Base-by-base conservation (phyloP, 179 eudicot genomes). In the Actinidia arguta region DNA sequence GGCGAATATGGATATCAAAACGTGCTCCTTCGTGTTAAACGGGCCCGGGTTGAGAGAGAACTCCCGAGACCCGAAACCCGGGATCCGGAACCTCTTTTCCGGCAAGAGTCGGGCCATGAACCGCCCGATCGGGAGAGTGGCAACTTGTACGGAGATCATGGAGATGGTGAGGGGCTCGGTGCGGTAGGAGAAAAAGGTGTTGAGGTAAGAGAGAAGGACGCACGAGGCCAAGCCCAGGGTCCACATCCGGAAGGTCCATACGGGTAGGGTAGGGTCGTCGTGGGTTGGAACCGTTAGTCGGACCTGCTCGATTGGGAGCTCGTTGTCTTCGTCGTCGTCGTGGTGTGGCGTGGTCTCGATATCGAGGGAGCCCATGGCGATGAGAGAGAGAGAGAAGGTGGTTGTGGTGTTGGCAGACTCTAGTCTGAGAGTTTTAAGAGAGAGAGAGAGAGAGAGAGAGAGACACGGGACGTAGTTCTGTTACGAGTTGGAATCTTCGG, bases 171-270 rank as follows among this genome's bases (percentile, higher is more conserved):
- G 84, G 4, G 94, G 94, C 70, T 90, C 88, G 4, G 82, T 80
- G 17, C 93, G 89, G 86, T 93, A 94, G 5, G 81, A 27, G 82
- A 93, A 94, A 86, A 93, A 94, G 0, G 89, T 89, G 86, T 94
- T 91, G 66, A 94, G 83, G 80, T 91, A 91, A 0, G 98, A 94
- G 24, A 94, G 85, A 4, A 93, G 80, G 0, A 80, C 75, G 73
- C 94, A 93, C 1, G 98, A 94, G 22, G 87, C 0, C 2, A 92
- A 74, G 0, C 96, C 98, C 47, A 94, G 58, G 20, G 85, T 24
- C 96, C 98, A 94, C 93, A 93, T 92, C 2, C 98, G 85, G 74
- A 94, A 94, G 0, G 96, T 94, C 96, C 94, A 91, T 51, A 94
- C 94, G 18, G 98, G 93, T 12, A 91, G 88, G 5, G 83, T 78